Conservation (phyloP, 2,329 filamentous ascomycete species). For the Ascochyta fabae region DNA sequence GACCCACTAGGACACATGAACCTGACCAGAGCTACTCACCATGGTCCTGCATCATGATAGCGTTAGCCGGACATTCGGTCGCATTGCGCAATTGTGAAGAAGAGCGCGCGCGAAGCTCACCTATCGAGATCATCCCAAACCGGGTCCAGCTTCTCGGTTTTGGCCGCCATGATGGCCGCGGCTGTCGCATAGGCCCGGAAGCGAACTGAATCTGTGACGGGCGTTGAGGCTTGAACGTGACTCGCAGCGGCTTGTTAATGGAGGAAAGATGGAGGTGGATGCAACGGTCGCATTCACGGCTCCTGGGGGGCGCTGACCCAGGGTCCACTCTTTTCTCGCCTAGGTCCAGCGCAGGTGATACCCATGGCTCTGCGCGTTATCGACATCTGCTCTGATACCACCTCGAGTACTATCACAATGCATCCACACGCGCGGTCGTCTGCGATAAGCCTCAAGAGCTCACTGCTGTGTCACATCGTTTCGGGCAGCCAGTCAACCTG, state of each 20-base stretch:
- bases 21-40: slow-evolving; percentile 40
- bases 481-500: slow-evolving; percentile 19
- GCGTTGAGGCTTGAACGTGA: slow-evolving; percentile 43
- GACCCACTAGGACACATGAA: slow-evolving; percentile 23
- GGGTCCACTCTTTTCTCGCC: slow-evolving; percentile 29
- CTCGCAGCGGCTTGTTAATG: slow-evolving; percentile 41
- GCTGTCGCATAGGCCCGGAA: slow-evolving; percentile 32
- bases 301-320: slow-evolving; percentile 29
- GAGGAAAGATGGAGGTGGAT: slow-evolving; percentile 42
- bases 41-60: slow-evolving; percentile 51
- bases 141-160: slow-evolving; percentile 54
- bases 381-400: slow-evolving; percentile 38
- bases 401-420: slow-evolving; percentile 34
- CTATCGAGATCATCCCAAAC: slow-evolving; percentile 77
- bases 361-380: slow-evolving; percentile 21
- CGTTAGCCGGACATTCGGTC: slow-evolving; percentile 43
- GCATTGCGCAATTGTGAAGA: slow-evolving; percentile 33
- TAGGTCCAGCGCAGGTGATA: slow-evolving; percentile 28
- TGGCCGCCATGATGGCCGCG: slow-evolving; percentile 62
- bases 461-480: slow-evolving; percentile 39
- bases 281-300: slow-evolving; percentile 45
- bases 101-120: slow-evolving; percentile 57
- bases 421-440: slow-evolving; percentile 8
- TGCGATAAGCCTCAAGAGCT: slow-evolving; percentile 17
- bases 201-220: slow-evolving; percentile 34